phyloP scores from a whole-genome alignment of 768 basidiomycete genomes.

The Auricularia sp. region DNA sequence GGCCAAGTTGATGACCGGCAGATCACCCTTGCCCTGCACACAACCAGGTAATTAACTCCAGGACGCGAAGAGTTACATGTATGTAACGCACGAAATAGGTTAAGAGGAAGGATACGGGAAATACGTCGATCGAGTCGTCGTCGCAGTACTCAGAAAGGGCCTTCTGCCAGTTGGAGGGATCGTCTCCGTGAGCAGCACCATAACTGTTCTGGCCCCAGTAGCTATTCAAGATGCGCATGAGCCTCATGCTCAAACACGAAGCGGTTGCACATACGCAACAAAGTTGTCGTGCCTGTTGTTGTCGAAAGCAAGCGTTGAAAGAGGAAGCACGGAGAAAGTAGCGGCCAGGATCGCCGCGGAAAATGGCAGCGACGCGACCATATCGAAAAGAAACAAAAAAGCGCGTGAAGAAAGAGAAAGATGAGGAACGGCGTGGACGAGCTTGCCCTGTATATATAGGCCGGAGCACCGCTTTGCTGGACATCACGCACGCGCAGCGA shows the following conservation, averaged over 20 bases:
- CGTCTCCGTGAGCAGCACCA: neutral
- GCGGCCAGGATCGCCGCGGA: neutral
- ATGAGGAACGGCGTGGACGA: neutral
- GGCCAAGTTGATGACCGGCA: constrained; percentile 58
- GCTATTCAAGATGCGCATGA: constrained; percentile 17
- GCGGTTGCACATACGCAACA: neutral
- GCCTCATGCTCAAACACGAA: no score
- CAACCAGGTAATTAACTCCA: constrained; percentile 5
- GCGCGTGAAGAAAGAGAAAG: neutral
- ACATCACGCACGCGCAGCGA: no score
- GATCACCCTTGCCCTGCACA: constrained; percentile 53
- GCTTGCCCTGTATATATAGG: neutral
- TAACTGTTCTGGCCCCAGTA: constrained; percentile 23
- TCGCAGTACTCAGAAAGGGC: neutral
- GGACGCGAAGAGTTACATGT: neutral
- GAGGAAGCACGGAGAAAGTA: neutral
- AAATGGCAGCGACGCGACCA: neutral
- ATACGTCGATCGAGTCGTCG: neutral
- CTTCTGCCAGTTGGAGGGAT: constrained; percentile 41
- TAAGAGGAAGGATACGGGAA: constrained; percentile 42
- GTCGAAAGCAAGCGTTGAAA: constrained; percentile 34
- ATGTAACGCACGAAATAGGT: constrained; percentile 24
- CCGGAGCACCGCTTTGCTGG: no score
- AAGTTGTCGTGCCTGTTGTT: constrained; percentile 48
- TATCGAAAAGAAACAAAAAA: neutral